Conservation (phyloP, 1,284 basidiomycete species). For the Thelephora terrestris region DNA sequence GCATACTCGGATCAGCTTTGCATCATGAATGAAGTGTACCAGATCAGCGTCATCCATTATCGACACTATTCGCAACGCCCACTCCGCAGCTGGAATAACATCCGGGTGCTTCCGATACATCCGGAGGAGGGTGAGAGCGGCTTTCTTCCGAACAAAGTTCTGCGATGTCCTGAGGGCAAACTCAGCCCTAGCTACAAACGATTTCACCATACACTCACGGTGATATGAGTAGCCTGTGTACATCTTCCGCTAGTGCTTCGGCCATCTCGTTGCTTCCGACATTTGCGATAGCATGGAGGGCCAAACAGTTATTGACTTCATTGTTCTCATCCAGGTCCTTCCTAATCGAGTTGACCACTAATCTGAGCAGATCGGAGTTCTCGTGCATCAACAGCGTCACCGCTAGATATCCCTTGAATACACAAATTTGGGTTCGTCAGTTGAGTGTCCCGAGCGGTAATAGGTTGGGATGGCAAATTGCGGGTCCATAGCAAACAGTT, state of each 20-base stretch:
- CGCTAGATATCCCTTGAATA: constrained; percentile 83
- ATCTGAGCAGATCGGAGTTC: constrained; percentile 90
- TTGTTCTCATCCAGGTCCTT: constrained; percentile 95
- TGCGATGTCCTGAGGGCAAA: constrained; percentile 67
- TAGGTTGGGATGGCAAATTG: too few species aligned
- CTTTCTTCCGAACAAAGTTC: constrained; percentile 97
- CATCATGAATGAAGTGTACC: constrained; percentile 28
- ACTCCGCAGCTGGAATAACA: constrained; percentile 87
- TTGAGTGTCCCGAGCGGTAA: not conserved
- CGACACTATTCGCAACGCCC: constrained; percentile 90
- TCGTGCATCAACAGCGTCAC: constrained; percentile 97
- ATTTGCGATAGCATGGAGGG: constrained; percentile 96
- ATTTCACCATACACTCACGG: constrained; percentile 49
- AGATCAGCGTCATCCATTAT: constrained; percentile 93
- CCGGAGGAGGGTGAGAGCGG: constrained; percentile 86
- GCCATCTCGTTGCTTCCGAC: constrained; percentile 98
- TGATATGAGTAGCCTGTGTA: constrained; percentile 91
- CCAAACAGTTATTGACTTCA: constrained; percentile 94
- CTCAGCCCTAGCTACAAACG: not conserved
- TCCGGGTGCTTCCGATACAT: constrained; percentile 95
- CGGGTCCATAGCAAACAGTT: constrained; percentile 1
- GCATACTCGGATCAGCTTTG: not conserved
- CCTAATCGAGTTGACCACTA: constrained; percentile 96
- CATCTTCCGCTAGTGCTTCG: constrained; percentile 86
- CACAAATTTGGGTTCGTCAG: constrained; percentile 3